Evolutionary conservation across 2,329 filamentous ascomycete genomes (phyloP), one percentile per base, ranked within the genome.

Genomic region (Clonostachys rosea): DNA sequence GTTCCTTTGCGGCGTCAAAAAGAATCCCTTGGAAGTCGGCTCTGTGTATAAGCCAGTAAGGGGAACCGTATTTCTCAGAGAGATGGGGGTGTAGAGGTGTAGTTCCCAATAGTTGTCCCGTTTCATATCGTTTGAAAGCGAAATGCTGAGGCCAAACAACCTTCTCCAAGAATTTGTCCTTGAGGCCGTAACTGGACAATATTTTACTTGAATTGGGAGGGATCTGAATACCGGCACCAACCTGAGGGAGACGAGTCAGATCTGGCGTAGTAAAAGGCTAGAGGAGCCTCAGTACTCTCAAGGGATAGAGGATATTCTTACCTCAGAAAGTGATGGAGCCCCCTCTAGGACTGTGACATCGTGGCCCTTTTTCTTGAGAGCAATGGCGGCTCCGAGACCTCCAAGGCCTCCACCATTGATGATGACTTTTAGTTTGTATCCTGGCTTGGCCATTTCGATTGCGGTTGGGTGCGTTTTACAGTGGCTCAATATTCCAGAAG

Each of bases 11-110:
- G 36, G 45, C 37, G 13, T 49, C 44, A 18, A 48, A 47, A 2
- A 55, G 43, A 14, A 46, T 47, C 8, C 40, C 42, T 7, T 55
- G 53, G 9, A 48, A 50, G n/a, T 55, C 53, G 6, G 52, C 50
- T 9, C 52, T 42, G 34, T 55, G 52, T 18, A 48, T 50, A n/a
- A 50, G 45, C 42, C 48, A 49, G 47, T 49, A 49, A 40, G 47
- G 47, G 11, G 13, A 43, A 5, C 44, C 47, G 18, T 46, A 49
- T 40, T 49, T 30, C 40, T 46, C 44, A 6, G 12, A 35, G 40
- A 46, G 37, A 4, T 6, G n/a, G 8, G 47, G 47, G 24, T 49
- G 33, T 18, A 51, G 20, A 8, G 49, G 49, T 24, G 49, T 50
- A 9, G 11, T 39, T 13, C 45, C 45, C 17, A 50, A 37, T 10